These are phyloP conservation scores for Kockovaella imperatae DNA, from an alignment of 768 basidiomycete genomes.

Conservation along the genomic window DNA sequence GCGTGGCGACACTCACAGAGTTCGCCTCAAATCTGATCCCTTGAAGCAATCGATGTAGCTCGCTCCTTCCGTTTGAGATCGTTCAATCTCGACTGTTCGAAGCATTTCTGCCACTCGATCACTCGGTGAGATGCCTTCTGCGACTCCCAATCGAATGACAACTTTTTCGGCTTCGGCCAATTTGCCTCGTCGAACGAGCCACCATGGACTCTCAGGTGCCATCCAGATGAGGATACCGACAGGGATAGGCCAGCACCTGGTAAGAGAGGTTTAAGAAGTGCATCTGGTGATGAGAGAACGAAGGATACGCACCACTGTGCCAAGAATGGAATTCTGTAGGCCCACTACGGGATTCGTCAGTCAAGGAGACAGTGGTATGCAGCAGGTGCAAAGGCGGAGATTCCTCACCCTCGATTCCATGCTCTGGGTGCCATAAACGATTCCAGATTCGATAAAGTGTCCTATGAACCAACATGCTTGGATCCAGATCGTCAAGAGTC, in stretches of 20 bases:
- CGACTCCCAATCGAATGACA: conserved; percentile 20
- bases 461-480: no score
- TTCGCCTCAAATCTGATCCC: conserved; percentile 29
- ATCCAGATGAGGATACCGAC: conserved; percentile 33
- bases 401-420: no score
- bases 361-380: no score
- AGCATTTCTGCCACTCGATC: conserved; percentile 39
- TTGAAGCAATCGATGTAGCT: conserved; percentile 35
- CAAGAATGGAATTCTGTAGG: conserved; percentile 13
- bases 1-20: no score
- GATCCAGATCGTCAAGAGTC: no score
- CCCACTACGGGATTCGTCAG: conserved; percentile 6
- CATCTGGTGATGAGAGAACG: conserved; percentile 11
- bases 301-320: conserved; percentile 13
- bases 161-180: conserved; percentile 23
- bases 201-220: conserved; percentile 41
- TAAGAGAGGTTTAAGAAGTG: no score
- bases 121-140: conserved; percentile 7
- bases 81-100: conserved; percentile 28
- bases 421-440: conserved; percentile 6
- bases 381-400: no score
- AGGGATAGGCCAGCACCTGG: conserved; percentile 29
- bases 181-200: conserved; percentile 43
- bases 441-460: conserved; percentile 25
- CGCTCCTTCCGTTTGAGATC: conserved; percentile 9